Percentiles rank a stretch among this genome's conserved stretches.
phyloP scores from a whole-genome alignment of 2,329 filamentous ascomycete species.

The Neoascochyta sp. region DNA sequence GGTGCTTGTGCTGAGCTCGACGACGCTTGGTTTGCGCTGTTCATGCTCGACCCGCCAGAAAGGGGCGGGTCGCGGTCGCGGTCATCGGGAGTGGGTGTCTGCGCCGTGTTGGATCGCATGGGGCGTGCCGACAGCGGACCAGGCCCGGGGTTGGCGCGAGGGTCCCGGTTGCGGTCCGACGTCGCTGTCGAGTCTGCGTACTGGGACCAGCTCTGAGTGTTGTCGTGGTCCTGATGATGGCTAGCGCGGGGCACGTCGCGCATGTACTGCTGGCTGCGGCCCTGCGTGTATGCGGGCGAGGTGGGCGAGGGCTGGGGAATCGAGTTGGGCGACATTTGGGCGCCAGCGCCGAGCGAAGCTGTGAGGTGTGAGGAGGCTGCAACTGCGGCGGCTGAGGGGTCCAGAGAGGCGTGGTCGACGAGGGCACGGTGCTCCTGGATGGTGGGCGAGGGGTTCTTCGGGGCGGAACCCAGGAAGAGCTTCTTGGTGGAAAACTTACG shows the following conservation, averaged over 20 bases:
- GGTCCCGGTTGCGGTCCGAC: slow-evolving; percentile 32
- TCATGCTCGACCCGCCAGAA: slow-evolving; percentile 31
- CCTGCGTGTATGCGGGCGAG: slow-evolving; percentile 47
- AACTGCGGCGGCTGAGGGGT: slow-evolving; percentile 50
- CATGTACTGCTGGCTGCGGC: slow-evolving; percentile 27
- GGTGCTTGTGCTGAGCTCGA: slow-evolving; percentile 19
- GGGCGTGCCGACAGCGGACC: slow-evolving; percentile 28
- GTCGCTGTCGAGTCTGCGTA: slow-evolving; percentile 25
- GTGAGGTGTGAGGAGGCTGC: slow-evolving; percentile 51
- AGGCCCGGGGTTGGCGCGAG: slow-evolving; percentile 32
- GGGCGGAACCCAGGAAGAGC: slow-evolving; percentile 47
- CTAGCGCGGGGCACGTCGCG: slow-evolving; percentile 26
- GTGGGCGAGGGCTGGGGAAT: slow-evolving; percentile 48
- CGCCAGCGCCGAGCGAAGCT: slow-evolving; percentile 43
- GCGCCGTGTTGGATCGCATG: slow-evolving; percentile 27
- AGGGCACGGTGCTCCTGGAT: slow-evolving; percentile 44
- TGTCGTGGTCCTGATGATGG: slow-evolving; percentile 31
- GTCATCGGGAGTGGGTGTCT: slow-evolving; percentile 30
- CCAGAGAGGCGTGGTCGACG: slow-evolving; percentile 43
- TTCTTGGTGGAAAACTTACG: slow-evolving; percentile 54
- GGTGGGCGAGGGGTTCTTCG: slow-evolving; percentile 51
- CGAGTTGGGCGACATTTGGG: slow-evolving; percentile 42
- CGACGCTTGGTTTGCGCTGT: slow-evolving; percentile 22
- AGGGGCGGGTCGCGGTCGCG: slow-evolving; percentile 35
- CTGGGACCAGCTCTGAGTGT: slow-evolving; percentile 28